Base-by-base conservation (phyloP, 2,329 filamentous ascomycete genomes). In the Berkeleyomyces basicola region DNA sequence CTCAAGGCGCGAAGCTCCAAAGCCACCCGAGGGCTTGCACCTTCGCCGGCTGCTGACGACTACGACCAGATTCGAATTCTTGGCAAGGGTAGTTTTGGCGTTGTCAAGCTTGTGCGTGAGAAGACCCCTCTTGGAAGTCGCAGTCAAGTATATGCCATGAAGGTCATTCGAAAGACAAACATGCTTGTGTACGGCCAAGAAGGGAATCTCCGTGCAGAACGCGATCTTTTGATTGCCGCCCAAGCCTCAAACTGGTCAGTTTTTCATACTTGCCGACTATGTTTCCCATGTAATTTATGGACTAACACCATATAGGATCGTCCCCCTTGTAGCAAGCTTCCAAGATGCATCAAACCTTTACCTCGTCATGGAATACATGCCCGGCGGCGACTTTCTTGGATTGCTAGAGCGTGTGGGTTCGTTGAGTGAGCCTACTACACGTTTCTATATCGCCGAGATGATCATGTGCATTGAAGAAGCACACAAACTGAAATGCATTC, bases 321-420 rank as follows among this genome's bases (percentile, higher is more conserved):
- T 97, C 1, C 88, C 91, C 0, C 76, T 99, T 43, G 81, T 96
- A 59, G 80, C 88, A 59, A 93, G 90, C 69, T 97, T 97, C 67
- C 90, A 97, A 72, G 93, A 97, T 71, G 76, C 81, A 43, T 80
- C 82, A 49, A 89, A 88, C 68, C 78, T 99, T 4, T 97, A 97
- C 69, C 82, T 99, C 4, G 87, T 96, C 61, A 96, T 97, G 90
- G 91, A 97, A 65, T 99, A 95, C 70, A 96, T 96, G 90, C 86
- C 95, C 1, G 93, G 92, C 0, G 92, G 93, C 0, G 92, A 99
- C 71, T 97, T 99, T 67, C 78, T 99, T 0, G 88, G 88, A 1
- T 74, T 96, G 0, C 75, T 99, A 14, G 87, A 96, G 62, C 84
- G 91, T 14, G 88, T 95, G 70, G 90, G 93, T 65, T 82, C 88